These are phyloP conservation scores for Heterobasidion parviporum DNA, from an alignment of 1,284 basidiomycete species.

Conservation along the genomic window DNA sequence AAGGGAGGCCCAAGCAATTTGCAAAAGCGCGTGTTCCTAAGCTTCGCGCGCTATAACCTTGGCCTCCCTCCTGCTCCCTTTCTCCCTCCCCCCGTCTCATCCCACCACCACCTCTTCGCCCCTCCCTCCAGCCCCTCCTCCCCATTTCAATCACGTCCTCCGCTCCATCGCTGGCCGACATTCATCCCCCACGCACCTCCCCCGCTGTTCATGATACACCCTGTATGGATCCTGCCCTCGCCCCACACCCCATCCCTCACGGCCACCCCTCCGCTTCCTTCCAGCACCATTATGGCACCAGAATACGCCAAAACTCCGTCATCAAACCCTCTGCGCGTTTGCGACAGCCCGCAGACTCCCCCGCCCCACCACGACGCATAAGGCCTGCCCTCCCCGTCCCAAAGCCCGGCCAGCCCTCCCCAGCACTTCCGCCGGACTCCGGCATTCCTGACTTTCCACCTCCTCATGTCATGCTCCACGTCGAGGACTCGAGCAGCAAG, in stretches of 20 bases:
- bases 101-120: conserved; percentile 20
- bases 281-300: conserved; percentile 42
- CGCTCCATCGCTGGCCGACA: conserved; percentile 33
- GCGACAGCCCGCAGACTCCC: conserved; percentile 32
- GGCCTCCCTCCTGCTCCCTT: conserved; percentile 24
- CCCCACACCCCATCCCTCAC: conserved; percentile 16
- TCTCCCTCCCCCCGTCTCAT: conserved; percentile 23
- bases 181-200: conserved; percentile 14
- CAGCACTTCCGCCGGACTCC: conserved; percentile 7
- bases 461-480: conserved; percentile 53
- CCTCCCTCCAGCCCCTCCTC: conserved; percentile 15
- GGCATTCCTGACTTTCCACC: conserved; percentile 42
- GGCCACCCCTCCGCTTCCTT: conserved; percentile 12
- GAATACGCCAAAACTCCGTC: conserved; percentile 44
- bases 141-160: conserved; percentile 7
- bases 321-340: conserved; percentile 43
- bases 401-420: conserved; percentile 6
- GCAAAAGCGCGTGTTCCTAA: conserved; percentile 18
- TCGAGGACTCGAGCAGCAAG: conserved; percentile 62
- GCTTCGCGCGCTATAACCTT: conserved; percentile 3
- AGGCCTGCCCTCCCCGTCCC: conserved; percentile 18
- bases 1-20: conserved; percentile 9
- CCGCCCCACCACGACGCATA: conserved; percentile 26
- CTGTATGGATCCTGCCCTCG: conserved; percentile 23
- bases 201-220: conserved; percentile 26